Base-by-base conservation (phyloP, 495 filamentous ascomycete species). In the Aspergillus homomorphus region DNA sequence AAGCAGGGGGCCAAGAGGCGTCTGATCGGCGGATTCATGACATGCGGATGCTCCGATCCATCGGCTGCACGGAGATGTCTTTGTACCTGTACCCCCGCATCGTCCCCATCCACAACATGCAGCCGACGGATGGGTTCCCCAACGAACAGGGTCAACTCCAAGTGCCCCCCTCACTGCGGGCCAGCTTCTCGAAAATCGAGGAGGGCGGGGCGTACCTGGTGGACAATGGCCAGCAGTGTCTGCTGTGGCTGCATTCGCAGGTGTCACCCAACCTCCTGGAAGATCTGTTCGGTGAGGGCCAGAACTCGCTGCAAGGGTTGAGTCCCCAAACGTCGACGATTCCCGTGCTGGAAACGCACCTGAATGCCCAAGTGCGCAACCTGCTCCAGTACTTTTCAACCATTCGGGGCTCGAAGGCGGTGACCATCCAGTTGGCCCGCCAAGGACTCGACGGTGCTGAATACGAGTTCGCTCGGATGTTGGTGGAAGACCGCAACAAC, bases 31-130 rank as follows among this genome's bases (percentile, higher is more conserved):
- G 94, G 61, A 87, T 91, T 14, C 88, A 97, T 69, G 92, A 96
- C 60, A 88, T 93, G 84, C 86, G 93, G 46, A 85, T 96, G 81
- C 83, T 99, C 60, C 88, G 90, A 57, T 84, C 86, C 8, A 92
- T 97, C 80, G 91, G 91, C 23, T 83, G 87, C 41, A 80, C 86
- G 20, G 94, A 98, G 71, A 75, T 96, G 38, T 90, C 89, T 18
- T 80, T 96, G 45, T 96, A 97, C 73, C 88, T 99, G 57, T 99
- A 99, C 69, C 94, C 94, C 24, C 87, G 90, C 51, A 94, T 99
- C 69, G 85, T 96, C 53, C 83, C 95, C 0, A 74, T 99, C 43
- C 94, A 99, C 77, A 94, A 89, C 67, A 85, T 99, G 62, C 73
- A 79, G 22, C 72, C 79, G 5, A 72, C 77, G 56, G 90, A 96